Conservation (phyloP, 495 filamentous ascomycete species). For the Xylaria sp. region DNA sequence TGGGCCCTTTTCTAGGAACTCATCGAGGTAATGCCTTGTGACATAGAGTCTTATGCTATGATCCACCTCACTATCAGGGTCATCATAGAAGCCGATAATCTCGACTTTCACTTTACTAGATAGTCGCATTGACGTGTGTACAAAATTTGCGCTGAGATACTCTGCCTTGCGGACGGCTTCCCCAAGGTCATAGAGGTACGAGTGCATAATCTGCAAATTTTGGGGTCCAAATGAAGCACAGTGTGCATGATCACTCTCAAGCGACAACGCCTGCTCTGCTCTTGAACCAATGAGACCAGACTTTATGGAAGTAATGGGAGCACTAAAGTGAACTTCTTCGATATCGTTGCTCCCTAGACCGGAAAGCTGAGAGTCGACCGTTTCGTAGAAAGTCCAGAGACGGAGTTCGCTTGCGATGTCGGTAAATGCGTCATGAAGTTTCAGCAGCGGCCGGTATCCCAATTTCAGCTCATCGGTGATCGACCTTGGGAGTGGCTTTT, state of each 20-base stretch:
- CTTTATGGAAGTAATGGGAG: slow-evolving; percentile 68
- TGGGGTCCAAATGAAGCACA: slow-evolving; percentile 64
- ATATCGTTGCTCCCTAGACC: slow-evolving; percentile 42
- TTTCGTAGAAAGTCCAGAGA: slow-evolving; percentile 73
- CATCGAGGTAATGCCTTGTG: slow-evolving; percentile 55
- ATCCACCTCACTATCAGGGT: slow-evolving; percentile 52
- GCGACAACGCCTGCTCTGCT: slow-evolving; percentile 61
- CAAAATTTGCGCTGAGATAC: slow-evolving; percentile 43
- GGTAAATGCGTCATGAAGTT: slow-evolving; percentile 63
- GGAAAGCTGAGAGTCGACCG: slow-evolving; percentile 64
- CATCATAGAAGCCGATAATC: slow-evolving; percentile 67
- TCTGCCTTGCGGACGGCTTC: slow-evolving; percentile 52
- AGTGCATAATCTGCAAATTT: slow-evolving; percentile 54
- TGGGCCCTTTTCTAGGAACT: slow-evolving; percentile 56
- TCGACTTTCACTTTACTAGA: slow-evolving; percentile 63
- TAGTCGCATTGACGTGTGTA: slow-evolving; percentile 55
- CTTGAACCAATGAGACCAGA: slow-evolving; percentile 63
- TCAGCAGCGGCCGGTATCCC: slow-evolving; percentile 54
- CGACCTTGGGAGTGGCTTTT: slow-evolving; percentile 56
- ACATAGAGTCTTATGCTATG: slow-evolving; percentile 61
- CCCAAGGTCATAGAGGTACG: slow-evolving; percentile 59
- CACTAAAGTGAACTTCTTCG: slow-evolving; percentile 55
- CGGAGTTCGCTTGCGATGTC: slow-evolving; percentile 66
- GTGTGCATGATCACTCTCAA: slow-evolving; percentile 65
- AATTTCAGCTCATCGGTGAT: slow-evolving; percentile 59